A percentile compares a stretch with the other conserved stretches of the same genome.
phyloP scores from a whole-genome alignment of 106 monocot genomes.

The Hemerocallis citrina region DNA sequence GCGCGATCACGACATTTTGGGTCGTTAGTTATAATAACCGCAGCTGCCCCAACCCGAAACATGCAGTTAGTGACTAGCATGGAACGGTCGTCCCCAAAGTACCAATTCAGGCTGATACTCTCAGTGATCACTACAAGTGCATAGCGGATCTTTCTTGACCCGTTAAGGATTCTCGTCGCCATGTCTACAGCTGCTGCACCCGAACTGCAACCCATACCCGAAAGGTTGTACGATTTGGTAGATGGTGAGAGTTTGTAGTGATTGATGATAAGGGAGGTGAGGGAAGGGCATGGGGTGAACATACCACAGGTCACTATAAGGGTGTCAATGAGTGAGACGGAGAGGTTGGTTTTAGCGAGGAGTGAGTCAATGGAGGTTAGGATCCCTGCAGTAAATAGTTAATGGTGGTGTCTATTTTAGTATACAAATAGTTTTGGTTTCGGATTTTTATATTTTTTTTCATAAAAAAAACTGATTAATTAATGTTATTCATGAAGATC shows the following conservation, averaged over 20 bases:
- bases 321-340: conserved; percentile 17
- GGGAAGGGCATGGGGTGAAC: conserved; percentile 52
- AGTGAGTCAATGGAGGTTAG: conserved; percentile 31
- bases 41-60: conserved; percentile 58
- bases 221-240: conserved; percentile 39
- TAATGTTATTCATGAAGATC: too few relatives aligned
- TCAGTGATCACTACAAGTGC: conserved; percentile 61
- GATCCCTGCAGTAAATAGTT: too few relatives aligned
- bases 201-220: conserved; percentile 76
- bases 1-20: conserved; percentile 12
- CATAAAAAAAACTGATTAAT: too few relatives aligned
- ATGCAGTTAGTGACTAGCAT: conserved; percentile 92
- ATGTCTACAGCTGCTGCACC: conserved; percentile 43
- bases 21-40: conserved; percentile 53
- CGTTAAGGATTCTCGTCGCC: conserved; percentile 26
- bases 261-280: conserved; percentile 34
- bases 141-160: conserved; percentile 14
- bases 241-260: conserved; percentile 16
- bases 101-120: conserved; percentile 67
- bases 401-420: too few relatives aligned
- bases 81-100: conserved; percentile 60
- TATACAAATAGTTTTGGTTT: too few relatives aligned
- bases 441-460: too few relatives aligned
- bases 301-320: conserved; percentile 46
- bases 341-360: conserved; percentile 32